phyloP scores from a whole-genome alignment of 1,284 basidiomycete species.

The Wallemia mellicola region DNA sequence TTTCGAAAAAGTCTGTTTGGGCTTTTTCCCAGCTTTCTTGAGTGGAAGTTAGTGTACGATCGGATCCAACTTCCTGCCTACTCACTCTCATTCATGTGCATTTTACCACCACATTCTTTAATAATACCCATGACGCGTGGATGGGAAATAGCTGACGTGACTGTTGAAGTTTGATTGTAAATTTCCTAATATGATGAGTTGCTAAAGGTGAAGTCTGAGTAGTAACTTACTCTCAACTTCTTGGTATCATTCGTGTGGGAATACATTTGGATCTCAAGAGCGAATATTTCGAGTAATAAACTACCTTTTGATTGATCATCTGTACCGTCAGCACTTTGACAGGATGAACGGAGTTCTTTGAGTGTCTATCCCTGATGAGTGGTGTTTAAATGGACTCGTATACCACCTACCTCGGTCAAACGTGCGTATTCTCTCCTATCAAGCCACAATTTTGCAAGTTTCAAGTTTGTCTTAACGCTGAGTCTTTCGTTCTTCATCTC shows the following conservation, averaged over 20 bases:
- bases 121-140: slow-evolving; percentile 97
- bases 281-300: slow-evolving; percentile 86
- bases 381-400: slow-evolving; percentile 8
- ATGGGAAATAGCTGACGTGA: slow-evolving; percentile 89
- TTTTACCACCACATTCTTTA: slow-evolving; percentile 96
- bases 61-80: slow-evolving; percentile 6
- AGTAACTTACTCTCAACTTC: slow-evolving; percentile 48
- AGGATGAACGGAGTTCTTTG: slow-evolving; percentile 26
- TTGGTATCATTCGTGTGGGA: slow-evolving; percentile 82
- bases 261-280: slow-evolving; percentile 98
- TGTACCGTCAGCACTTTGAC: slow-evolving; percentile 29
- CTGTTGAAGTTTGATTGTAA: slow-evolving; percentile 73
- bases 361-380: slow-evolving; percentile 34
- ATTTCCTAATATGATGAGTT: slow-evolving; percentile 34
- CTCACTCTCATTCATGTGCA: slow-evolving; percentile 99
- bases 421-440: slow-evolving; percentile 73
- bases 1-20: slow-evolving; percentile 93
- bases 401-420: slow-evolving; percentile 34
- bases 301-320: slow-evolving; percentile 71
- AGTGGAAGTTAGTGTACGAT: neutral
- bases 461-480: slow-evolving; percentile 82
- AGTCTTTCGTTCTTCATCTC: slow-evolving; percentile 90
- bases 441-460: slow-evolving; percentile 88
- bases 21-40: slow-evolving; percentile 79
- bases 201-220: slow-evolving; percentile 1